Evolutionary conservation across 768 basidiomycete genomes (phyloP), one percentile per base, ranked within the genome.

Genomic region (Atractiella rhizophila): DNA sequence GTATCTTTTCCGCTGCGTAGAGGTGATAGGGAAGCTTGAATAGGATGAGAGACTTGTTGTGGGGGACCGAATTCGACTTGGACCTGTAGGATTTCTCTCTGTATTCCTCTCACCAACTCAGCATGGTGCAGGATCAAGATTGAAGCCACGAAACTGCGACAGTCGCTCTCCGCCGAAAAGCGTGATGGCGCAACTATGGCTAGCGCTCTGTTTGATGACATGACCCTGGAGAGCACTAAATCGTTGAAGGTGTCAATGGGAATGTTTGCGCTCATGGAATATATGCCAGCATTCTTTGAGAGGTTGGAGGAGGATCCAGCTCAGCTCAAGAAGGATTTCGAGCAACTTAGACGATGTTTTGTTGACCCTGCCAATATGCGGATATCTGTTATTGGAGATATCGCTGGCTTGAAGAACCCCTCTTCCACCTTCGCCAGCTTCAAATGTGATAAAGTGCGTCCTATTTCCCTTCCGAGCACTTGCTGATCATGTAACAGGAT

Each of bases 131-230:
- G 86, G 37, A 62, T 98, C 26, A 71, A 74, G 51, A 71, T 96
- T 37, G 72, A 71, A 21, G 64, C 79, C 34, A 81, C 83, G 13
- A 94, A 91, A 59, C 69, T 81, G 19, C 72, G 77, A 32, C 88
- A 94, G 56, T 73, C 73, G 16, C 64, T 98, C 25, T 88, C 91
- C 2, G 76, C 83, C 55, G 63, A 79, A 51, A 96, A 94, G 64
- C 70, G 91, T 28, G 76, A 81, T 54, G 88, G 85, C 11, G 70
- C 62, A 53, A 74, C 69, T 24, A 77, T 96, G 10, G 63, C 83
- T 34, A 65, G 66, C 9, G 75, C 82, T 7, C 61, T 82, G 24
- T 73, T 69, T 60, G 61, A 68, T 15, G 67, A 72, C 44, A 54
- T 80, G 21, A 53, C 82, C 20, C 77, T 69, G 47, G 67, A 73